Percentiles rank a stretch among this genome's conserved stretches.
phyloP scores from a whole-genome alignment of 2,329 filamentous ascomycete genomes.

The Penicillium brasilianum region DNA sequence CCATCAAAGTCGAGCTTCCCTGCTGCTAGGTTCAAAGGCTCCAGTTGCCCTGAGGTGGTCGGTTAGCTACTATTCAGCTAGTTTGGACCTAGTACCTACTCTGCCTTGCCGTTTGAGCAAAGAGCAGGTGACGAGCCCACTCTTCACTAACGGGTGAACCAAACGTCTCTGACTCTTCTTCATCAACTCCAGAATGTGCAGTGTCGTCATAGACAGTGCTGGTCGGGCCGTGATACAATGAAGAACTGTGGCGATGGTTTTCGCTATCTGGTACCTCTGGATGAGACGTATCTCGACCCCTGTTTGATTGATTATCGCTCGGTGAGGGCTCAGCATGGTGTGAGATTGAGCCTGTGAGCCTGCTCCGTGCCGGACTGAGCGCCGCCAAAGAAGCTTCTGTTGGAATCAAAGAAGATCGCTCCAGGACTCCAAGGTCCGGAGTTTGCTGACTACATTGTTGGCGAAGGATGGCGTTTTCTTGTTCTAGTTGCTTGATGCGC shows the following conservation, averaged over 20 bases:
- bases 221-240: conserved; percentile 32
- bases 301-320: conserved; percentile 13
- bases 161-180: conserved; percentile 8
- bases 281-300: conserved; percentile 22
- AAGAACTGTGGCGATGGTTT: conserved; percentile 17
- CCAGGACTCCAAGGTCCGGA: background rate
- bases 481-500: conserved; percentile 31
- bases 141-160: conserved; percentile 18
- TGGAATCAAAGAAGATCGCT: conserved; percentile 8
- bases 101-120: conserved; percentile 33
- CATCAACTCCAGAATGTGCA: conserved; percentile 8
- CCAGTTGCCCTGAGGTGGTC: conserved; percentile 51
- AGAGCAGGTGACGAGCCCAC: conserved; percentile 30
- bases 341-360: conserved; percentile 6
- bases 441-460: conserved; percentile 17
- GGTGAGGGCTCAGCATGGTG: conserved; percentile 16
- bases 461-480: conserved; percentile 33
- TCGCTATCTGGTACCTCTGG: conserved; percentile 29
- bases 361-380: conserved; percentile 10
- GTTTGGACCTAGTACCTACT: conserved; percentile 13
- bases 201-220: conserved; percentile 34
- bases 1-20: conserved; percentile 62
- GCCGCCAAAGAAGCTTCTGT: conserved; percentile 13
- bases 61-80: background rate
- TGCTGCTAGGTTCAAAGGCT: conserved; percentile 53